Conservation (phyloP, 345 rosid species). For the Melaleuca alternifolia region DNA sequence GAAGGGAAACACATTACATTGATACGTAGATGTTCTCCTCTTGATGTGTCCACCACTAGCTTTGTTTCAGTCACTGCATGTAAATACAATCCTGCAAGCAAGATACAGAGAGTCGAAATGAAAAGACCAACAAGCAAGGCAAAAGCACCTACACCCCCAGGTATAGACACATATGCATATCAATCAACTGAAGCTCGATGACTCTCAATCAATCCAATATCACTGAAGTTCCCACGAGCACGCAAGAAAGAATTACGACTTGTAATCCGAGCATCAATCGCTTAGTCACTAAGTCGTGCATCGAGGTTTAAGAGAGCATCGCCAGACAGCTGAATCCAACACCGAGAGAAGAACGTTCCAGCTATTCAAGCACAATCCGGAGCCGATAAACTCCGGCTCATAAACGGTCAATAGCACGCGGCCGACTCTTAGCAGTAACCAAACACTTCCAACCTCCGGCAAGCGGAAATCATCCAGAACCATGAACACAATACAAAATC, state of each 20-base stretch:
- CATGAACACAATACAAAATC: background rate
- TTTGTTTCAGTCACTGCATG: conserved; percentile 81
- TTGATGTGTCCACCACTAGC: conserved; percentile 92
- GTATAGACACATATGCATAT: background rate
- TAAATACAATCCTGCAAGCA: conserved; percentile 64
- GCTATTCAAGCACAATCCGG: background rate
- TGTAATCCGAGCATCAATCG: background rate
- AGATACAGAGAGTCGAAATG: background rate
- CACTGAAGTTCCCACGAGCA: background rate
- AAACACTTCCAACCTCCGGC: background rate
- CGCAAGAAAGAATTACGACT: background rate
- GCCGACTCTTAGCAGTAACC: background rate
- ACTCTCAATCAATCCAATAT: background rate
- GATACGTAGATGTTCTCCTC: conserved; percentile 83
- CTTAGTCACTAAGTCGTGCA: background rate
- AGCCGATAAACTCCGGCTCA: background rate
- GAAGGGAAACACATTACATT: conserved; percentile 40
- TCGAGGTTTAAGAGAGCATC: background rate
- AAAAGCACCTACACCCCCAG: background rate
- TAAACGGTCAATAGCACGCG: background rate
- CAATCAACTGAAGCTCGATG: background rate
- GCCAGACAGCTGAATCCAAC: background rate
- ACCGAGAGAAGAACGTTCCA: background rate
- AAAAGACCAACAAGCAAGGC: background rate
- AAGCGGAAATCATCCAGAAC: background rate